phyloP scores from a whole-genome alignment of 2,329 filamentous ascomycete genomes.

The Penicillium sp. region DNA sequence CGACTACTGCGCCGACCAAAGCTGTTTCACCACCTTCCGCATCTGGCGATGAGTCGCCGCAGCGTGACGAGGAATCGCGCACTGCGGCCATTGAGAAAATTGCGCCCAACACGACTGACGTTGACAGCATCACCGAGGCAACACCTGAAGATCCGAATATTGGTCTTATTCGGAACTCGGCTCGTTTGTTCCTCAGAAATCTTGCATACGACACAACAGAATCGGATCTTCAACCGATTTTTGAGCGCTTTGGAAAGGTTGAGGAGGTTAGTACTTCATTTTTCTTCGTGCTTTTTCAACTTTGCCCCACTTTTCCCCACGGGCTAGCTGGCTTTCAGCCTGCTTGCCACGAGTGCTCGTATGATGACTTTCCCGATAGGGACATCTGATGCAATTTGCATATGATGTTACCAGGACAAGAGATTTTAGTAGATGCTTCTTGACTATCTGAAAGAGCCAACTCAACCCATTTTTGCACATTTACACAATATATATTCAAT shows the following conservation, averaged over 20 bases:
- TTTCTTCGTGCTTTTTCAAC: conserved; percentile 13
- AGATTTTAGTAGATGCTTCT: conserved; percentile 99
- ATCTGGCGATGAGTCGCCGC: neutral
- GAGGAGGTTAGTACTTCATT: conserved; percentile 72
- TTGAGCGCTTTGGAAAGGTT: conserved; percentile 67
- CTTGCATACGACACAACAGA: conserved; percentile 76
- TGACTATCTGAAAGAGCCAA: conserved; percentile 68
- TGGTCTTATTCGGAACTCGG: conserved; percentile 66
- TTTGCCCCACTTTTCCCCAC: neutral
- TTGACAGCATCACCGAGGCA: conserved; percentile 14
- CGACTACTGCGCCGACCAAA: conserved; percentile 6
- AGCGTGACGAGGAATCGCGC: conserved; percentile 19
- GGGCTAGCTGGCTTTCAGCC: conserved; percentile 15
- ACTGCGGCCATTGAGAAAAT: conserved; percentile 19
- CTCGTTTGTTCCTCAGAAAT: conserved; percentile 84
- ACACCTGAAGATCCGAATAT: conserved; percentile 45
- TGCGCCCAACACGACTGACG: conserved; percentile 11
- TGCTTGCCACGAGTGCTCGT: conserved; percentile 38
- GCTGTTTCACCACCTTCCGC: neutral
- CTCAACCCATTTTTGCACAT: conserved; percentile 23
- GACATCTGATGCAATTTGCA: conserved; percentile 94
- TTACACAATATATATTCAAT: conserved; percentile 22
- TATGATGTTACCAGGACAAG: conserved; percentile 86
- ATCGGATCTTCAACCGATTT: conserved; percentile 70
- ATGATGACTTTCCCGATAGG: conserved; percentile 99